Evolutionary conservation across 805 yeast species (phyloP).

Genomic region (Candida andamanensis): DNA sequence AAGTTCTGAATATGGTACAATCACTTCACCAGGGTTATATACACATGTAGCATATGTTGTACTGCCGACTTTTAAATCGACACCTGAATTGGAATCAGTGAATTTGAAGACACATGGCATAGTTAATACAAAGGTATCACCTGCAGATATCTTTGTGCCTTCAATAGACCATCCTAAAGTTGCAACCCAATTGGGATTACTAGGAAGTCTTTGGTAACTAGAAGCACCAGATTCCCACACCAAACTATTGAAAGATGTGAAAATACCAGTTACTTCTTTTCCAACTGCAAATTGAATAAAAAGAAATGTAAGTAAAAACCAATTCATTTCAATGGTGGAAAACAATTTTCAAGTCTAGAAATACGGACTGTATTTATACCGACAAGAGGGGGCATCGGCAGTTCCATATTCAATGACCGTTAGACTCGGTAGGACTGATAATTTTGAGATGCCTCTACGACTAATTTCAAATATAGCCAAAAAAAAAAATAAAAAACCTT

Average conservation of each 20-base stretch:
- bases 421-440: too few relatives aligned
- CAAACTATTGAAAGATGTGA: constrained; percentile 7
- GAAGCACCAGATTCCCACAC: constrained; percentile 1
- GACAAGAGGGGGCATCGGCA: too few relatives aligned
- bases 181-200: constrained; percentile 14
- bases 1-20: constrained; percentile 13
- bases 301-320: not conserved
- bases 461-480: too few relatives aligned
- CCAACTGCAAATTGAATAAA: constrained; percentile 3
- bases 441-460: too few relatives aligned
- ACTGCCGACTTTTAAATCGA: constrained; percentile 12
- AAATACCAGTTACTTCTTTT: constrained; percentile 8
- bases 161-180: constrained; percentile 17
- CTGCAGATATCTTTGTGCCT: constrained; percentile 13
- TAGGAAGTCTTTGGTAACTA: constrained; percentile 2
- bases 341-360: too few relatives aligned
- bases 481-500: too few relatives aligned
- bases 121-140: constrained; percentile 23
- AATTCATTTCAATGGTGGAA: too few relatives aligned
- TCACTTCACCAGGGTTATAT: constrained; percentile 13
- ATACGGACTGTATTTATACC: too few relatives aligned
- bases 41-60: constrained; percentile 19
- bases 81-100: constrained; percentile 8
- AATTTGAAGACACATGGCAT: constrained; percentile 24
- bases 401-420: too few relatives aligned